Evolutionary conservation across 768 basidiomycete genomes (phyloP), one percentile per base, ranked within the genome.

Genomic region (Cystofilobasidium bisporidii): DNA sequence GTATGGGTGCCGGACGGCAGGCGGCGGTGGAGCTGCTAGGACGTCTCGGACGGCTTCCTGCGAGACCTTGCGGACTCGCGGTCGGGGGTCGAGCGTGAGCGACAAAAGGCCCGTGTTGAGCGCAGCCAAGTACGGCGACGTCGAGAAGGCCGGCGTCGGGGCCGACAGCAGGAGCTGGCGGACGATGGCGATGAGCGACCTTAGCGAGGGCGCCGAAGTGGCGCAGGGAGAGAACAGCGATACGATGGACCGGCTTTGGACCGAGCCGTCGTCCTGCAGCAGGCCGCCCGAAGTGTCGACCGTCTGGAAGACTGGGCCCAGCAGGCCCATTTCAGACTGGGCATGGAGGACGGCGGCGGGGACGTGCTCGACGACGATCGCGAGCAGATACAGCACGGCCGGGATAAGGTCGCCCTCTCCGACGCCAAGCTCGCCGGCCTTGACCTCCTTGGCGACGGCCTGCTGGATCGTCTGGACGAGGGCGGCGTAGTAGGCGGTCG

Each of bases 401-500:
- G 90, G 88, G 17, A 93, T 80, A 36, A 90, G 79, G 67, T 89
- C 87, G 20, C 86, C 86, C 63, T 91, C 88, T 8, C 78, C 81
- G 32, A 81, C 72, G 10, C 74, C 71, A 38, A 77, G 72, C 3
- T 76, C 72, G 74, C 76, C 64, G 75, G 72, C 72, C 81, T 81
- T 72, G 80, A 81, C 74, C 82, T 86, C 78, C 85, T 72, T 73
- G 41, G 64, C 84, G 30, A 91, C 76, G 15, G 86, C 85, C 67
- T 86, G 84, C 73, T 90, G 87, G 36, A 94, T 81, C 11, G 89
- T 87, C 17, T 90, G 91, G 59, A 90, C 79, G 22, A 78, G 70
- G 0, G 88, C 87, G n/a, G 91, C 89, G 77, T 93, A 96, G 80
- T 97, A 98, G 36, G 96, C 94, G 1, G 91, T 91, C 10, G 93